Evolutionary conservation across 768 basidiomycete species (phyloP).

Genomic region (Coprinellus micaceus): DNA sequence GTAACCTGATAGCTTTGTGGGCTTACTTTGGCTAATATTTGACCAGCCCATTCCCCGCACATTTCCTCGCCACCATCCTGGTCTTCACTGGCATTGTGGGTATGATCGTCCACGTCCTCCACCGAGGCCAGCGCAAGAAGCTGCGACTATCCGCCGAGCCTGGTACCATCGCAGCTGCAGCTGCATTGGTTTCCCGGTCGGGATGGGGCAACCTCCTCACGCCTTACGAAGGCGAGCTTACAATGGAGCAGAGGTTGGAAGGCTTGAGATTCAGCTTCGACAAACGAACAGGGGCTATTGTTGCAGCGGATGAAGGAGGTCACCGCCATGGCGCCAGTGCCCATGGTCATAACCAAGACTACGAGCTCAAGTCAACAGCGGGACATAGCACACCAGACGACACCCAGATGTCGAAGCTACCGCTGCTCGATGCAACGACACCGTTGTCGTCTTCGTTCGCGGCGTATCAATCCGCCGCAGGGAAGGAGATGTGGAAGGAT

Average conservation of each 20-base stretch:
- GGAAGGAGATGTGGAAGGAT: slow-evolving; percentile 12
- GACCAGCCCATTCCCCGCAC: slow-evolving; percentile 49
- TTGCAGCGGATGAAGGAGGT: slow-evolving; percentile 47
- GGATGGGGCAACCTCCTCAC: slow-evolving; percentile 60
- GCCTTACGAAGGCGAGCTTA: slow-evolving; percentile 50
- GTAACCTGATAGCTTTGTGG: background rate
- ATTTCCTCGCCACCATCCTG: slow-evolving; percentile 46
- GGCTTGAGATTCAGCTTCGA: slow-evolving; percentile 55
- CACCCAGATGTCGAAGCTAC: slow-evolving; percentile 37
- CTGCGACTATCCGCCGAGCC: slow-evolving; percentile 53
- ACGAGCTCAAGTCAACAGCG: slow-evolving; percentile 15
- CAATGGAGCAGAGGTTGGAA: slow-evolving; percentile 45
- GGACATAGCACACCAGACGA: slow-evolving; percentile 23
- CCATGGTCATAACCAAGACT: slow-evolving; percentile 1
- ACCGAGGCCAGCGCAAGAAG: slow-evolving; percentile 42
- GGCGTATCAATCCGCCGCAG: slow-evolving; percentile 19
- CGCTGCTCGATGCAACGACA: slow-evolving; percentile 22
- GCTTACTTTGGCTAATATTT: background rate
- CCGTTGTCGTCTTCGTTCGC: slow-evolving; percentile 22
- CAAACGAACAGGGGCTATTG: slow-evolving; percentile 54
- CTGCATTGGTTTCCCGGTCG: slow-evolving; percentile 55
- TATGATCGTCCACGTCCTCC: slow-evolving; percentile 43
- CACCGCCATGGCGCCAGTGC: slow-evolving; percentile 9
- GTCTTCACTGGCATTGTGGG: slow-evolving; percentile 48
- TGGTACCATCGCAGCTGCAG: slow-evolving; percentile 54